Evolutionary conservation across 179 eudicot species (phyloP).

Genomic region (Carnegiea gigantea): DNA sequence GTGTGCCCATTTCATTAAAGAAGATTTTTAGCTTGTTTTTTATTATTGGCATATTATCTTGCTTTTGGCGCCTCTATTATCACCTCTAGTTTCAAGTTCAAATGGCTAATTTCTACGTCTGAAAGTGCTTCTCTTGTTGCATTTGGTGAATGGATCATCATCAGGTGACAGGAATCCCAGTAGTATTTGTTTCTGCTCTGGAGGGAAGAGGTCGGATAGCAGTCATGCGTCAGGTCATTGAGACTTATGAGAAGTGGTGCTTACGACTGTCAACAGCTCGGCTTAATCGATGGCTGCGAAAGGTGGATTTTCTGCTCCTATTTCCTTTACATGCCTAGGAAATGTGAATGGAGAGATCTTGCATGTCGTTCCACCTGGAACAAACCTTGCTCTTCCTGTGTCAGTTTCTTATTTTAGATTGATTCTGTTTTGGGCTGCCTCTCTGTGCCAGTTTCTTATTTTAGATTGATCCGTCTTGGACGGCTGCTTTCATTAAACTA

Average conservation of each 20-base stretch:
- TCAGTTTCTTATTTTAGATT: background rate
- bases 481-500: background rate
- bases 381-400: background rate
- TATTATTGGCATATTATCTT: background rate
- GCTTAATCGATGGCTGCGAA: conserved; percentile 89
- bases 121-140: background rate
- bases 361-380: background rate
- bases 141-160: conserved; percentile 6
- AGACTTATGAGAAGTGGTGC: conserved; percentile 93
- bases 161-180: conserved; percentile 93
- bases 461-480: background rate
- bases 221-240: conserved; percentile 71
- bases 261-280: conserved; percentile 80
- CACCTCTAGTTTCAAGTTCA: background rate
- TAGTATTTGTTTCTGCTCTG: conserved; percentile 81
- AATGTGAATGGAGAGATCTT: background rate
- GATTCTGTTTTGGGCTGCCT: background rate
- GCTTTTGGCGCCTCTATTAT: background rate
- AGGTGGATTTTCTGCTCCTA: conserved; percentile 46
- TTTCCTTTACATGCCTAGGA: background rate
- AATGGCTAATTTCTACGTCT: too few species aligned
- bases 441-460: background rate
- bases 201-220: conserved; percentile 76
- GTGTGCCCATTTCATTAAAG: background rate
- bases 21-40: background rate